Percentiles rank a stretch among this genome's conserved stretches.
Conservation (phyloP, 495 filamentous ascomycete genomes). For the Neurospora terricola region DNA sequence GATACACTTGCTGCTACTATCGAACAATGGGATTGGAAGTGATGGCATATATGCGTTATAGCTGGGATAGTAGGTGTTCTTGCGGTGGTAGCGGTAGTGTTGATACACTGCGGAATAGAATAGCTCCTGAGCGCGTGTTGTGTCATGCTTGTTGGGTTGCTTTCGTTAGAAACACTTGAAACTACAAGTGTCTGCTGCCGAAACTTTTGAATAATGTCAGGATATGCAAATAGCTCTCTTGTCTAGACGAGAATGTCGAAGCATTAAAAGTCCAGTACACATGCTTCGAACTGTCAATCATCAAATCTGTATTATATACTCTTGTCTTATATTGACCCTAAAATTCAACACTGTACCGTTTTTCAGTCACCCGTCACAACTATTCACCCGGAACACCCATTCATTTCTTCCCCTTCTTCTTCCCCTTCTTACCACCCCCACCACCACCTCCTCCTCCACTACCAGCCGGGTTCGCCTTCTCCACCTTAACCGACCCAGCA, state of each 20-base stretch:
- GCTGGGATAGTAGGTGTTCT: too few relatives aligned
- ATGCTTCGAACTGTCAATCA: background rate
- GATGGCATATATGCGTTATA: background rate
- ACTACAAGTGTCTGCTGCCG: too few relatives aligned
- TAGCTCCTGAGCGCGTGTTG: background rate
- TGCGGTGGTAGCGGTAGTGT: background rate
- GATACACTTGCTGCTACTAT: background rate
- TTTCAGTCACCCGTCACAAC: background rate
- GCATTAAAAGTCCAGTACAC: background rate
- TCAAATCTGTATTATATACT: background rate
- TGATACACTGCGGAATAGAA: background rate
- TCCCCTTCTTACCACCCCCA: slow-evolving; percentile 39
- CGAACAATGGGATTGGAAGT: background rate
- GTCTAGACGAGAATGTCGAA: background rate
- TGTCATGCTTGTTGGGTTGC: background rate
- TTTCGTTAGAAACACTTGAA: too few relatives aligned
- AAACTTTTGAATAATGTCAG: background rate
- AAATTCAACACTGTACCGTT: background rate
- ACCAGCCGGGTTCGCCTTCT: slow-evolving; percentile 33
- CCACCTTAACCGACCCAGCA: slow-evolving; percentile 47
- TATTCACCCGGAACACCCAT: background rate
- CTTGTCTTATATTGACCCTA: background rate
- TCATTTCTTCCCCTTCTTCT: slow-evolving; percentile 68
- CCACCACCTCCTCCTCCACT: slow-evolving; percentile 23
- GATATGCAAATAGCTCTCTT: background rate